Evolutionary conservation across 2,329 filamentous ascomycete species (phyloP).

Genomic region (Rutstroemia sydowiana): DNA sequence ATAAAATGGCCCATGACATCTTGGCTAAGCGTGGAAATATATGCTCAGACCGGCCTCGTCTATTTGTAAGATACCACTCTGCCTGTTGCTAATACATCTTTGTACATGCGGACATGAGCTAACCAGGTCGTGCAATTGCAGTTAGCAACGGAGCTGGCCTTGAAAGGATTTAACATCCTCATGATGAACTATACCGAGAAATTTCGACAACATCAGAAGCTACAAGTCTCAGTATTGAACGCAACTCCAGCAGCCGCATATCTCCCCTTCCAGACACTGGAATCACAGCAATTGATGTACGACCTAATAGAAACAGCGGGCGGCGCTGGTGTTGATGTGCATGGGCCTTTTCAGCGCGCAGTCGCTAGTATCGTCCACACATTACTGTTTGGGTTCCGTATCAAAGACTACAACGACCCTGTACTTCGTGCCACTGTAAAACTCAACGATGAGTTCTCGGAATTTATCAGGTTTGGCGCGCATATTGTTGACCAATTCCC

Average conservation of each 20-base stretch:
- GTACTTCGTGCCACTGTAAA: not conserved
- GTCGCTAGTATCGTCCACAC: not conserved
- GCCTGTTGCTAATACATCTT: not conserved
- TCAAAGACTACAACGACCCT: conserved; percentile 1
- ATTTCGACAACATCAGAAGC: conserved; percentile 1
- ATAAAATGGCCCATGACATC: not conserved
- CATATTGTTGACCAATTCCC: conserved; percentile 2
- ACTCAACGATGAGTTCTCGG: conserved; percentile 2
- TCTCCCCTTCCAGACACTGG: not conserved
- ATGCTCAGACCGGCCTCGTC: conserved; percentile 3
- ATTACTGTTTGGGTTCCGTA: conserved; percentile 1
- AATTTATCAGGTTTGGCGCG: not conserved
- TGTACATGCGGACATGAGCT: not conserved
- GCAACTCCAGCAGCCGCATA: not conserved
- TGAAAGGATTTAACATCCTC: not conserved
- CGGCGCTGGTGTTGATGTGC: not conserved
- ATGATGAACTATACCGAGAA: conserved; percentile 3
- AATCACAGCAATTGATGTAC: conserved; percentile 2
- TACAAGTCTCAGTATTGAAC: not conserved
- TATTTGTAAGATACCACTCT: conserved; percentile 2
- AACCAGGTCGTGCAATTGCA: not conserved
- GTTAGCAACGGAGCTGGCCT: conserved; percentile 1
- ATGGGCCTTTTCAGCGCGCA: not conserved
- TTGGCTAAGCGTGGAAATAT: not conserved
- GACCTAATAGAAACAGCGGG: not conserved